Evolutionary conservation across 2,329 filamentous ascomycete species (phyloP), one percentile per base, ranked within the genome.

Genomic region (Cyphellophora attinorum): DNA sequence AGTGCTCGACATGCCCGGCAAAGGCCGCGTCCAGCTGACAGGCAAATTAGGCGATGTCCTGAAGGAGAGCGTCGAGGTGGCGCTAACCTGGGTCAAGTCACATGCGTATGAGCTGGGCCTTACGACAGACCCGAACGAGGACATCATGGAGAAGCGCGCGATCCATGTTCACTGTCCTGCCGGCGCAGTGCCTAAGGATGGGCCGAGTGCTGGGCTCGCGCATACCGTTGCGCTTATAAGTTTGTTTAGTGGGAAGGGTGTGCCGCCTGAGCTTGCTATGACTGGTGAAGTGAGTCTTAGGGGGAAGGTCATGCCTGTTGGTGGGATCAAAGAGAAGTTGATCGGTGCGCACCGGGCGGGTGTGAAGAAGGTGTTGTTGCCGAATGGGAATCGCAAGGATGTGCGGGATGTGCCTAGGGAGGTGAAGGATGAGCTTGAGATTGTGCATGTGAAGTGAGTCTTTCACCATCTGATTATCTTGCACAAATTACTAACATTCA

Each of bases 321-420:
- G 91, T 34, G 91, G 91, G 12, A 96, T 98, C 64, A 95, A 96
- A 63, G 89, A 98, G 74, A 98, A 98, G 61, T 70, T 96, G 34
- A 96, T 98, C 54, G 91, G 91, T 14, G 91, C 91, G 6, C 68
- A 93, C 54, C 74, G 89, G 36, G 91, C 91, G 2, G 91, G 91
- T 17, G 89, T 98, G 42, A 93, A 94, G 70, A 89, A 85, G 19
- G 89, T 98, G 5, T 59, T 98, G 40, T 66, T 98, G 5, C 91
- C 91, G 3, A 74, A 80, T 19, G 81, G 84, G 48, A 98, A 98
- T 57, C 74, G 79, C 44, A 96, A 96, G 62, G 91, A 98, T 55
- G 81, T 83, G 39, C 83, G 82, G 59, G 89, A 96, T 60, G 67
- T 96, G 36, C 91, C 91, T 0, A 71, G 81, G 44, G 91, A 98